Base-by-base conservation (phyloP, 2,329 filamentous ascomycete genomes). In the Thielaviopsis punctulata region DNA sequence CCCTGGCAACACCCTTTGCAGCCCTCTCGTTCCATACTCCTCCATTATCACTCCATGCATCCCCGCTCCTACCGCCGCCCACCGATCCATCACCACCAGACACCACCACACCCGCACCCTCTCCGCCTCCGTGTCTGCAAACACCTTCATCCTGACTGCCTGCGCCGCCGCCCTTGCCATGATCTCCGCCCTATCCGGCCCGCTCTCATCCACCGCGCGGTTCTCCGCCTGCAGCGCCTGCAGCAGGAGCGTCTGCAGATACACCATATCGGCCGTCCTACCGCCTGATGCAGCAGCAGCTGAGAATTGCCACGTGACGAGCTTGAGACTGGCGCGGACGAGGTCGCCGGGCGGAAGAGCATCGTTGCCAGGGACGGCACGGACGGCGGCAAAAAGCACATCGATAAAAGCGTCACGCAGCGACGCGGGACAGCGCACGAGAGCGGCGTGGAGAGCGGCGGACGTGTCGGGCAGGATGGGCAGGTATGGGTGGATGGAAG, bases 51-150 rank as follows among this genome's bases (percentile, higher is more conserved):
- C 69, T 12, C 77, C 58, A 1, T 80, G 77, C 56, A 73, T 77
- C 12, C 76, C 77, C 4, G 75, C 81, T 21, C 77, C 79, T n/a
- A 79, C 73, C 3, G 83, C 79, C 61, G 85, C 78, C 80, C 81
- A 87, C 15, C 82, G 75, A 60, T 87, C 83, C 57, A 87, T 73
- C 56, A 83, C 72, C 45, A 86, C 74, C 30, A 87, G 66, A 13
- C 78, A 76, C 79, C 80, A 86, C 83, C 83, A 87, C 18, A 81
- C 73, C 44, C 80, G 73, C 49, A 80, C 69, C 1, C 73, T 9
- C 68, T 62, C 4, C 73, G 70, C 4, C 65, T 3, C 63, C 50
- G 43, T 25, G 12, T 33, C 21, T 71, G 69, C 45, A 69, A 80
- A 79, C 54, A 86, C 68, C 59, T 76, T 78, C 66, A 85, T 73